phyloP scores from a whole-genome alignment of 2,329 filamentous ascomycete genomes.

The Talaromyces sp. region DNA sequence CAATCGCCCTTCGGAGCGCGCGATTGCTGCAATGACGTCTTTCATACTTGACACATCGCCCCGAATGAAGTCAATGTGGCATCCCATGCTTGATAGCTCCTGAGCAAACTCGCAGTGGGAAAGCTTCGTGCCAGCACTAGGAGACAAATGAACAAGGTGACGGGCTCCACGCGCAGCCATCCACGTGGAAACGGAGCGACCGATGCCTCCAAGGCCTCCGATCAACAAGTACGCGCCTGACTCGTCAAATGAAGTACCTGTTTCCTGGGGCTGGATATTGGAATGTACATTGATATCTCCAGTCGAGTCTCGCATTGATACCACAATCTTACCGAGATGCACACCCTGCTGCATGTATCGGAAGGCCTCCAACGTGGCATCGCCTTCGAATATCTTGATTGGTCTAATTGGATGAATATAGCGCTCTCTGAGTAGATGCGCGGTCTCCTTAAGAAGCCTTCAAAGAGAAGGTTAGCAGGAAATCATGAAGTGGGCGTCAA shows the following conservation, averaged over 20 bases:
- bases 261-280: not conserved
- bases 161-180: constrained; percentile 40
- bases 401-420: constrained; percentile 22
- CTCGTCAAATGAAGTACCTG: not conserved
- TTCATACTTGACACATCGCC: constrained; percentile 20
- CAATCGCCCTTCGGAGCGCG: not conserved
- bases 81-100: constrained; percentile 28
- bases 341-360: constrained; percentile 47
- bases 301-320: constrained; percentile 7
- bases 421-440: constrained; percentile 12
- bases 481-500: too few species aligned
- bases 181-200: constrained; percentile 37
- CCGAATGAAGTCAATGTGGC: constrained; percentile 17
- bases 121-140: constrained; percentile 20
- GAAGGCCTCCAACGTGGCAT: constrained; percentile 44
- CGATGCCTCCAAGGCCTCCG: constrained; percentile 47
- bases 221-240: constrained; percentile 36
- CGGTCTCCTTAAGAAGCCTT: not conserved
- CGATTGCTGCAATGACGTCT: not conserved
- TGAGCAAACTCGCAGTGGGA: constrained; percentile 20
- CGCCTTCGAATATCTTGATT: constrained; percentile 24
- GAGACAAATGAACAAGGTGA: constrained; percentile 40
- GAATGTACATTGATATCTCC: not conserved
- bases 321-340: constrained; percentile 52
- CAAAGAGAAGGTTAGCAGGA: not conserved